These are phyloP conservation scores for Suillus spraguei DNA, from an alignment of 768 basidiomycete genomes.

Conservation along the genomic window DNA sequence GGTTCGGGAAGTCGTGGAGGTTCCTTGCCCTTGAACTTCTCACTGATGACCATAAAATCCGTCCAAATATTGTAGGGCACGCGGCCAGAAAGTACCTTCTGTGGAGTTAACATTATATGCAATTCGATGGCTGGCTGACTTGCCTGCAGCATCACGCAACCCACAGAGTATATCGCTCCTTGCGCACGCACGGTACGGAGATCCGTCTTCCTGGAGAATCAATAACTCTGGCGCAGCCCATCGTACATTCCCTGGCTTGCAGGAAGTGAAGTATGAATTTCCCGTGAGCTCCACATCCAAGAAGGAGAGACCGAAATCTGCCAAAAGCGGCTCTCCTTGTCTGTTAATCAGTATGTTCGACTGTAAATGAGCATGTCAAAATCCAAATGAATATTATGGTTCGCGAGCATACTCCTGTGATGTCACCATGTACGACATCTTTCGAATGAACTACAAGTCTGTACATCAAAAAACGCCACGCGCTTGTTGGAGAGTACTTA, in stretches of 20 bases:
- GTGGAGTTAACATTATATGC: background rate
- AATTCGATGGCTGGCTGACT: background rate
- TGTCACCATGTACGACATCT: conserved; percentile 12
- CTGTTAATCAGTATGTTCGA: conserved; percentile 15
- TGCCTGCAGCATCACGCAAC: conserved; percentile 25
- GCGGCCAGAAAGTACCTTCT: conserved; percentile 10
- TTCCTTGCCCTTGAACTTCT: background rate
- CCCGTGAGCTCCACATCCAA: conserved; percentile 39
- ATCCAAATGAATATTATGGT: background rate
- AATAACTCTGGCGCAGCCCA: conserved; percentile 23
- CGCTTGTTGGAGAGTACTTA: conserved; percentile 19
- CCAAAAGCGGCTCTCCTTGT: conserved; percentile 8
- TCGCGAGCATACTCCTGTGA: conserved; percentile 10
- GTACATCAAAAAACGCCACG: background rate
- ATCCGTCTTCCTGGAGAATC: conserved; percentile 5
- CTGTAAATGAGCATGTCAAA: background rate
- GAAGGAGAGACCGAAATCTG: conserved; percentile 47
- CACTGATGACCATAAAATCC: conserved; percentile 5
- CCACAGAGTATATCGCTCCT: conserved; percentile 25
- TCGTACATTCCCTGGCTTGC: conserved; percentile 14
- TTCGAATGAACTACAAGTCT: conserved; percentile 10
- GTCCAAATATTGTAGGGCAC: conserved; percentile 10
- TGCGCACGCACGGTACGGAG: background rate
- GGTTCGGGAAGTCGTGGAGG: background rate
- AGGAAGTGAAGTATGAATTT: conserved; percentile 21